Conservation (phyloP, 768 basidiomycete genomes). For the Suillus subluteus region DNA sequence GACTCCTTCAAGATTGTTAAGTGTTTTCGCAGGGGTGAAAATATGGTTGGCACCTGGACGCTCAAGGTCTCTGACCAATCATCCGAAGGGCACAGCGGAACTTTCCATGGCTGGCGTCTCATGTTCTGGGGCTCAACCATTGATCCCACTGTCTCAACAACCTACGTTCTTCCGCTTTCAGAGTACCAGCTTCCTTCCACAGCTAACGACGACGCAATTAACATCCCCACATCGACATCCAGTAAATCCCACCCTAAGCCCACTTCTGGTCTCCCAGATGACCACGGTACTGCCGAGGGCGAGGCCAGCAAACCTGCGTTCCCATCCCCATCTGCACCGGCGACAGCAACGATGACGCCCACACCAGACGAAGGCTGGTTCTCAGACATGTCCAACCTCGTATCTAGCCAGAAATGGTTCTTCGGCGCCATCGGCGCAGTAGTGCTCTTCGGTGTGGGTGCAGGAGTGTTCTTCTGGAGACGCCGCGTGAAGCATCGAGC, state of each 20-base stretch:
- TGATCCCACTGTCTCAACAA: constrained; percentile 66
- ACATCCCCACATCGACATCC: constrained; percentile 42
- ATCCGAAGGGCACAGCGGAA: constrained; percentile 57
- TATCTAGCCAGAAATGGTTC: constrained; percentile 85
- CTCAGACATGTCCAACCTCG: constrained; percentile 71
- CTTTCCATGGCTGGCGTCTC: constrained; percentile 91
- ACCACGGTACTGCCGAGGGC: constrained; percentile 79
- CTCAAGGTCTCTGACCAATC: constrained; percentile 83
- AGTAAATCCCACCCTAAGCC: constrained; percentile 81
- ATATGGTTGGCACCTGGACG: constrained; percentile 89
- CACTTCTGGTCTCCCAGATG: constrained; percentile 83
- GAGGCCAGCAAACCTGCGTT: constrained; percentile 82
- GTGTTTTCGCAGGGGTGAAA: constrained; percentile 74
- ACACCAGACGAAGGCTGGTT: constrained; percentile 87
- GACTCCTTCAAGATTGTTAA: constrained; percentile 19
- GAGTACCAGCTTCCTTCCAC: constrained; percentile 55
- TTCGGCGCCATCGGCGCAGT: constrained; percentile 85
- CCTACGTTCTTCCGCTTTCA: constrained; percentile 61
- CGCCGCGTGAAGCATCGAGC: constrained; percentile 51
- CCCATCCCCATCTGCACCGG: constrained; percentile 35
- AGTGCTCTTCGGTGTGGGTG: constrained; percentile 68
- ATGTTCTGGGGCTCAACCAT: constrained; percentile 89
- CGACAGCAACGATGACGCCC: constrained; percentile 47
- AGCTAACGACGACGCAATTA: constrained; percentile 42
- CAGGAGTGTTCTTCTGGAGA: constrained; percentile 80